Evolutionary conservation across 169 alveolate species (phyloP).

Genomic region (Eimeria praecox): DNA sequence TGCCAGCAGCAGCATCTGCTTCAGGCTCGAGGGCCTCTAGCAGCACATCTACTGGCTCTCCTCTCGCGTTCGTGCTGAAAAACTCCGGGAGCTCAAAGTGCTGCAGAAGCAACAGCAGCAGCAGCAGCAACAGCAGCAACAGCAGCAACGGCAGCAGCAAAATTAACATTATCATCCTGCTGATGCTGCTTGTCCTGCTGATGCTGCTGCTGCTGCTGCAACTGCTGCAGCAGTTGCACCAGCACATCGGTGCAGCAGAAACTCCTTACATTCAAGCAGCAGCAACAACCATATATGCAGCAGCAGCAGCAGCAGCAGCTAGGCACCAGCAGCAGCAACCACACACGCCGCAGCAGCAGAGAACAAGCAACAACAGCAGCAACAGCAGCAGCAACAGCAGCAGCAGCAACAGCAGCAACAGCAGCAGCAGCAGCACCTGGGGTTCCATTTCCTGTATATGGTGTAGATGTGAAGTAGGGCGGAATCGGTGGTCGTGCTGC

Average conservation of each 20-base stretch:
- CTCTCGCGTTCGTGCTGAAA: constrained; percentile 39
- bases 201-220: constrained; percentile 49
- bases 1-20: constrained; percentile 7
- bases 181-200: not conserved
- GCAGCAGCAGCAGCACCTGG: constrained; percentile 9
- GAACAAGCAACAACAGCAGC: no score
- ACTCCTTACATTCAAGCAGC: not conserved
- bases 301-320: not conserved
- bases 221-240: not conserved
- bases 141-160: constrained; percentile 32
- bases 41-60: constrained; percentile 25
- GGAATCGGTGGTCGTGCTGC: not conserved
- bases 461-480: not conserved
- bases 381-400: constrained; percentile 1
- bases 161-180: no score
- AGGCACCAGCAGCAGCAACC: not conserved
- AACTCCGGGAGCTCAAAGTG: constrained; percentile 46
- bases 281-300: not conserved
- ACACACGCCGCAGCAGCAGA: not conserved
- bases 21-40: constrained; percentile 53
- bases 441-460: not conserved
- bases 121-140: constrained; percentile 13
- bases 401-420: constrained; percentile 22
- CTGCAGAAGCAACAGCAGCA: not conserved
- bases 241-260: not conserved